These are phyloP conservation scores for Boechera divaricarpa DNA, from an alignment of 345 rosid species.

Conservation along the genomic window DNA sequence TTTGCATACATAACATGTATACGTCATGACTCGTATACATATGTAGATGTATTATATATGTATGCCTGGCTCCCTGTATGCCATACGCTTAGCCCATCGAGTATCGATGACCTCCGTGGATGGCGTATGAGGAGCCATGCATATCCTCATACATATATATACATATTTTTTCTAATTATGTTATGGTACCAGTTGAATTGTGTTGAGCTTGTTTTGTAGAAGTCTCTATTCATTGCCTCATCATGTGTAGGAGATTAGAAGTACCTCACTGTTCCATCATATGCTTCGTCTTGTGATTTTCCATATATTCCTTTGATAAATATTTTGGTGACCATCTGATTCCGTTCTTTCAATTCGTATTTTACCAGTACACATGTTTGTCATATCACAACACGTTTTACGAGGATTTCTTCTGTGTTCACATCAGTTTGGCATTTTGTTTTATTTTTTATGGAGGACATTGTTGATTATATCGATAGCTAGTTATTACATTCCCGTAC, in stretches of 20 bases:
- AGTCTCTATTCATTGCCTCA: constrained; percentile 11
- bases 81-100: constrained; percentile 78
- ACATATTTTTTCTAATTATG: not conserved
- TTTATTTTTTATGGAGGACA: not conserved
- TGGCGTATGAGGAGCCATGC: constrained; percentile 99
- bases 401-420: constrained; percentile 37
- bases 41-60: constrained; percentile 32
- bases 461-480: constrained; percentile 27
- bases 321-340: constrained; percentile 38
- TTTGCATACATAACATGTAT: constrained; percentile 28
- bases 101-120: constrained; percentile 77
- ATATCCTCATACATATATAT: constrained; percentile 49
- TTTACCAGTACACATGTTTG: constrained; percentile 38
- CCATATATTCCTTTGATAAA: constrained; percentile 28
- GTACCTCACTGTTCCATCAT: constrained; percentile 12
- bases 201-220: constrained; percentile 22
- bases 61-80: constrained; percentile 99
- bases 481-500: constrained; percentile 43
- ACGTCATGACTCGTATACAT: constrained; percentile 6
- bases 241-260: constrained; percentile 22
- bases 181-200: constrained; percentile 21
- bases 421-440: constrained; percentile 38
- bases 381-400: constrained; percentile 42
- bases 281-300: constrained; percentile 22
- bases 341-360: constrained; percentile 37